Evolutionary conservation across 176 grass and related monocot species (phyloP).

Genomic region (Paspalum notatum): DNA sequence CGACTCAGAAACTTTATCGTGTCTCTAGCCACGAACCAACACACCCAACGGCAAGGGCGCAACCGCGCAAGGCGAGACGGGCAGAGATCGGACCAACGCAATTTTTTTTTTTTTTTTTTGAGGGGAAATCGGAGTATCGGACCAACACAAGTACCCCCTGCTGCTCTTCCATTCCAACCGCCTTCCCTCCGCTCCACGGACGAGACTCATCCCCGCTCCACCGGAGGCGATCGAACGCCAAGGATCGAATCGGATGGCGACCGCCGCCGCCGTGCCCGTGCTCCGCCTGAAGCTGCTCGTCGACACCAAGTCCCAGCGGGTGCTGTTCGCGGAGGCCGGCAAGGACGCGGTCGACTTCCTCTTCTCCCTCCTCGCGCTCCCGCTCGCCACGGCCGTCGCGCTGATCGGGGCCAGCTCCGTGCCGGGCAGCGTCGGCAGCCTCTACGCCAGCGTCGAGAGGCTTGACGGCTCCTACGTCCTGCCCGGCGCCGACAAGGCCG

Average conservation of each 20-base stretch:
- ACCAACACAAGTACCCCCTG: too few relatives aligned
- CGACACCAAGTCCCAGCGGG: not conserved
- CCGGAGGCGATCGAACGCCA: too few relatives aligned
- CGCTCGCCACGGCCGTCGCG: not conserved
- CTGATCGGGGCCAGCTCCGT: not conserved
- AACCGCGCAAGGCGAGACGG: too few relatives aligned
- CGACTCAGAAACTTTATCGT: too few relatives aligned
- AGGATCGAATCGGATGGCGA: not conserved
- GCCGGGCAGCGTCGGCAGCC: not conserved
- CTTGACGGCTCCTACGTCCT: slow-evolving; percentile 1
- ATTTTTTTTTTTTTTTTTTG: too few relatives aligned
- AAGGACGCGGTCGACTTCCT: slow-evolving; percentile 37
- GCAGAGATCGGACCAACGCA: too few relatives aligned
- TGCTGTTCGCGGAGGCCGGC: slow-evolving; percentile 26
- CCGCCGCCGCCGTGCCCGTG: not conserved
- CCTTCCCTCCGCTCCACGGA: too few relatives aligned
- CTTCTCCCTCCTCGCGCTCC: slow-evolving; percentile 25
- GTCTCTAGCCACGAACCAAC: too few relatives aligned
- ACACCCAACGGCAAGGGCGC: too few relatives aligned
- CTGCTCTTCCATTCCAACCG: too few relatives aligned
- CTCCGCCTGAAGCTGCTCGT: not conserved
- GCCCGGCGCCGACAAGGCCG: not conserved
- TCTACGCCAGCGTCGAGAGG: slow-evolving; percentile 20
- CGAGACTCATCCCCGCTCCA: too few relatives aligned
- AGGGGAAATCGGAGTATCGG: too few relatives aligned